Base-by-base conservation (phyloP, 352 stramenopile genomes). In the Pythium myriotylum region DNA sequence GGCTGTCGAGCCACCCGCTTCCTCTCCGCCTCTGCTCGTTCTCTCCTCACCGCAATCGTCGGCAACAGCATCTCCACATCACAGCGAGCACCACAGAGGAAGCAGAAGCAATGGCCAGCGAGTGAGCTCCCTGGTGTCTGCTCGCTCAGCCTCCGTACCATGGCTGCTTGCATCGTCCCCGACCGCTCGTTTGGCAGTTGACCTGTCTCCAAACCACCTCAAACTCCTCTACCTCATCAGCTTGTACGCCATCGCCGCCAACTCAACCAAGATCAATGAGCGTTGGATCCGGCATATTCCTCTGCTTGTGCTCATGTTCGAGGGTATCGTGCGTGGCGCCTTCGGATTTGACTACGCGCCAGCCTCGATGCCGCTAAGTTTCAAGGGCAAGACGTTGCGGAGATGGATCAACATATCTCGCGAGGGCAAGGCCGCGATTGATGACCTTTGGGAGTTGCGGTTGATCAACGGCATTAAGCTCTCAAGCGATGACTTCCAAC, bases 271-370 rank as follows among this genome's bases (percentile, higher is more conserved):
- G 46, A 87, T 97, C 55, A 97, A 97, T 54, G 95, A 98, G 70
- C 75, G 92, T 40, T 99, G 96, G 96, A 89, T 99, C 53, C 86
- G 96, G 40, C 97, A 98, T 52, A 87, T 96, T 22, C 91, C 97
- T 41, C 68, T 99, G 29, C 84, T 98, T 39, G 96, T 99, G 64
- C 80, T 99, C 13, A 89, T 99, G 69, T 99, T 98, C 70, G 96
- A 99, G 68, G 96, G 93, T 13, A 98, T 99, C 49, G 78, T 98
- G 32, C 75, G 87, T 42, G 88, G 95, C 58, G 89, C 97, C 22
- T 81, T 99, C 42, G 89, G 98, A 63, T 99, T 98, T 69, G 96
- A 99, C 77, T 99, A 99, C 60, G 96, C 96, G 56, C 96, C 96
- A n/a, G 89, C 90, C 40, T 97, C 84, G 10, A 84, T 97, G 62